Evolutionary conservation across 108 stramenopile genomes (phyloP).

Genomic region (Cafeteria roenbergensis): DNA sequence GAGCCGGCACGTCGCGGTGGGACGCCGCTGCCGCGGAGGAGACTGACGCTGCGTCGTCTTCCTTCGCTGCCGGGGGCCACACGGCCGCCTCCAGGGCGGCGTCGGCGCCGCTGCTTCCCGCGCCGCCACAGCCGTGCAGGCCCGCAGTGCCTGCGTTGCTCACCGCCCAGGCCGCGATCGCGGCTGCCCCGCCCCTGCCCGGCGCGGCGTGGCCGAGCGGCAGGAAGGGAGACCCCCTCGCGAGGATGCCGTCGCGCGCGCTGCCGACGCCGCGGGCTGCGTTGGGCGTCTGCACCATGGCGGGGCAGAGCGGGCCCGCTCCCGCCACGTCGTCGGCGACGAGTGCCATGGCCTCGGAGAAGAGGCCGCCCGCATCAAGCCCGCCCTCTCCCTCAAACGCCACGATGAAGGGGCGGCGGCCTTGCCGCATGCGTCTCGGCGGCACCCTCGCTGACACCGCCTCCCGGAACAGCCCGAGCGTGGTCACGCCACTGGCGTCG

Average conservation of each 20-base stretch:
- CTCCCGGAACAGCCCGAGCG: not conserved
- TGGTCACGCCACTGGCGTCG: not conserved
- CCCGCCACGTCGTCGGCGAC: not conserved
- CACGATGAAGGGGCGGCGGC: not conserved
- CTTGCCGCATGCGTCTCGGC: not conserved
- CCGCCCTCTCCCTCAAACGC: not conserved
- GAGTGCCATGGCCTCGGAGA: not conserved
- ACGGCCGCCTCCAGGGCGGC: no score
- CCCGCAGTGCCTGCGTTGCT: no score
- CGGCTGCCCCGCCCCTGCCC: not conserved
- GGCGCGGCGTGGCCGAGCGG: not conserved
- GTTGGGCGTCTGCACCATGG: not conserved
- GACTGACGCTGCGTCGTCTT: no score
- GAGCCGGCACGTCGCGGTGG: no score
- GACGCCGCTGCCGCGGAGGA: no score
- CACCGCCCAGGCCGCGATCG: no score
- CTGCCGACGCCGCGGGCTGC: not conserved
- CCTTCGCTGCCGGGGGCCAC: no score
- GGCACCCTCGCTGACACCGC: not conserved
- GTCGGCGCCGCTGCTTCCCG: no score
- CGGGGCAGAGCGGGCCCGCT: not conserved
- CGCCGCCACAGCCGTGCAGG: no score
- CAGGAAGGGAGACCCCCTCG: not conserved
- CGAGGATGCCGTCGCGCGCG: not conserved
- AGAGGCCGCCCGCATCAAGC: not conserved